phyloP scores from a whole-genome alignment of 495 filamentous ascomycete genomes.

The Hyaloscypha bicolor region DNA sequence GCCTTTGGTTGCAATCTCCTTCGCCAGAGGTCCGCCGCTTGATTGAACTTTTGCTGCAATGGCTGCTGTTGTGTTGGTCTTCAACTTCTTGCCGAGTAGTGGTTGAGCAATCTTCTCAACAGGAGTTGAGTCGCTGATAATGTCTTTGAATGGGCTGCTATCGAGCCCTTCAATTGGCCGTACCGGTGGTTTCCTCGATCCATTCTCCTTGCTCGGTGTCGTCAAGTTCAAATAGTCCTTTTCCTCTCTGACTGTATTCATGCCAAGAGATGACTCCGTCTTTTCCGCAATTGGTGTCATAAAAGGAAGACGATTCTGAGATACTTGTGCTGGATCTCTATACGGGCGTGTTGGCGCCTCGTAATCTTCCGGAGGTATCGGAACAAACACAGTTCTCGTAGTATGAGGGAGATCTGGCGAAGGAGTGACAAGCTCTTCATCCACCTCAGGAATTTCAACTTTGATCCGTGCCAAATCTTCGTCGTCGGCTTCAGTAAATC shows the following conservation, averaged over 20 bases:
- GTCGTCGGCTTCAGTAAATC: conserved; percentile 35
- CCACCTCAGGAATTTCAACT: conserved; percentile 19
- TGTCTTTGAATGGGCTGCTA: conserved; percentile 72
- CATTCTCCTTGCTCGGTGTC: conserved; percentile 67
- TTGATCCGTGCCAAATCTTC: conserved; percentile 30
- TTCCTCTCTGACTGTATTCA: conserved; percentile 54
- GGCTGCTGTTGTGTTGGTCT: conserved; percentile 31
- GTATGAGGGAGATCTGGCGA: conserved; percentile 42
- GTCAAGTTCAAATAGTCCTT: conserved; percentile 66
- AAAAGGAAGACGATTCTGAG: conserved; percentile 88
- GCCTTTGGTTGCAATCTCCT: conserved; percentile 44
- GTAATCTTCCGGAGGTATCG: conserved; percentile 83
- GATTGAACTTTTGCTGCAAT: conserved; percentile 28
- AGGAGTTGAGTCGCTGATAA: conserved; percentile 45
- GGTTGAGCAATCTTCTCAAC: conserved; percentile 49
- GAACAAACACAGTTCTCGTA: conserved; percentile 54
- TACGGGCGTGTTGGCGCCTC: conserved; percentile 73
- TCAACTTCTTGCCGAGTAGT: conserved; percentile 41
- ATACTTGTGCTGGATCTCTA: conserved; percentile 71
- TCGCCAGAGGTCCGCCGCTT: conserved; percentile 21
- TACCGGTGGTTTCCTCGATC: conserved; percentile 38
- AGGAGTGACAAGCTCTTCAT: conserved; percentile 41
- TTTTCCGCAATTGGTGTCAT: conserved; percentile 98
- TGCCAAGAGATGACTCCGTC: conserved; percentile 81
- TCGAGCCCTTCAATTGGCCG: conserved; percentile 47